These are phyloP conservation scores for Nicotiana undulata DNA, from an alignment of 257 asterid species.

Conservation along the genomic window DNA sequence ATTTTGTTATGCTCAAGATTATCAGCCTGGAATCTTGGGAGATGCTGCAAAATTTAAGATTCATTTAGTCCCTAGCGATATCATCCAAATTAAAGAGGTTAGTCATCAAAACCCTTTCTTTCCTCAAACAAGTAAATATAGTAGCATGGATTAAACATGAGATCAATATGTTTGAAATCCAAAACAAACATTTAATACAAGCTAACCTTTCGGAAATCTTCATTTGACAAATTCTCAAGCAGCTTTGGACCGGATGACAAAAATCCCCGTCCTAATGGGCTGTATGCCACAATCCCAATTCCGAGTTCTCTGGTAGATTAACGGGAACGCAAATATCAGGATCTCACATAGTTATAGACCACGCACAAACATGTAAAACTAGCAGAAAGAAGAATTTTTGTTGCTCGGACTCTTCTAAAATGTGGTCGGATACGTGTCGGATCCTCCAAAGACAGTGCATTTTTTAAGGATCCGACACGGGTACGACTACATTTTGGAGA, in stretches of 20 bases:
- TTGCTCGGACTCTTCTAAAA: too few relatives aligned
- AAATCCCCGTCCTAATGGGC: constrained; percentile 21
- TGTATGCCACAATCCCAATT: constrained; percentile 15
- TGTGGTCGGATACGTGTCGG: too few relatives aligned
- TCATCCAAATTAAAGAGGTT: neutral
- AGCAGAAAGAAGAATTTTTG: neutral
- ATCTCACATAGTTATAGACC: neutral
- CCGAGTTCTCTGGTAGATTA: constrained; percentile 7
- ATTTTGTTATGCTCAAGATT: constrained; percentile 16
- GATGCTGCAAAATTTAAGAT: constrained; percentile 3
- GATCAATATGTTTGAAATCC: neutral
- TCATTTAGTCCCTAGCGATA: neutral
- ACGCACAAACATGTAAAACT: neutral
- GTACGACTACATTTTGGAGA: too few relatives aligned
- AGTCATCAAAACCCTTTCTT: neutral
- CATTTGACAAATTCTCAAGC: constrained; percentile 2
- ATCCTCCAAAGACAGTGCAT: too few relatives aligned
- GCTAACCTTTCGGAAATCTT: constrained; percentile 21
- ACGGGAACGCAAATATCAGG: neutral
- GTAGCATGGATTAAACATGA: neutral
- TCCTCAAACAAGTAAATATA: neutral
- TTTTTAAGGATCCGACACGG: too few relatives aligned
- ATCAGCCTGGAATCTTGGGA: constrained; percentile 10
- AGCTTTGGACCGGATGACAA: constrained; percentile 15
- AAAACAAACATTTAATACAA: neutral